A percentile compares a stretch with the other conserved stretches of the same genome.
Evolutionary conservation across 2,329 filamentous ascomycete genomes (phyloP).

Genomic region (Elsinoe ampelina): DNA sequence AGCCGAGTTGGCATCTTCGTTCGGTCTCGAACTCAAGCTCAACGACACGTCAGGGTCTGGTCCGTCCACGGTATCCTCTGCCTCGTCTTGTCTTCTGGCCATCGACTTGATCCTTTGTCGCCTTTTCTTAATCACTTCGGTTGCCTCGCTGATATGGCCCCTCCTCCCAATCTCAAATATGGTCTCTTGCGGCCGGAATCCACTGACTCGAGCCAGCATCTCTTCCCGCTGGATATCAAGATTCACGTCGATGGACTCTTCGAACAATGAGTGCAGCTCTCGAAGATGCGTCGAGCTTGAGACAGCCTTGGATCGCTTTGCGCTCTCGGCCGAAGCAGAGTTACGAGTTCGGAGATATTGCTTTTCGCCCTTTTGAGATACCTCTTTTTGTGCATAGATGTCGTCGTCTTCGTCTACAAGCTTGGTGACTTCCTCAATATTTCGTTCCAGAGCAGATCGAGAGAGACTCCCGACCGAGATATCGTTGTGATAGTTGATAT

Average conservation of each 20-base stretch:
- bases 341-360: slow-evolving; percentile 86
- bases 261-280: slow-evolving; percentile 71
- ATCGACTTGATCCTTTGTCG: slow-evolving; percentile 53
- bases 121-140: slow-evolving; percentile 65
- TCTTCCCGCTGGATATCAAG: slow-evolving; percentile 65
- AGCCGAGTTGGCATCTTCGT: slow-evolving; percentile 31
- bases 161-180: slow-evolving; percentile 88
- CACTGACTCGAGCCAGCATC: slow-evolving; percentile 82
- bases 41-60: slow-evolving; percentile 29
- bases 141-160: slow-evolving; percentile 58
- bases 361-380: slow-evolving; percentile 82
- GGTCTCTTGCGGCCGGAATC: slow-evolving; percentile 82
- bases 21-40: slow-evolving; percentile 33
- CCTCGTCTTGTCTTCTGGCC: slow-evolving; percentile 16
- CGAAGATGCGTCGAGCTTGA: slow-evolving; percentile 61
- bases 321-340: slow-evolving; percentile 81
- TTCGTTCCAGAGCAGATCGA: slow-evolving; percentile 62
- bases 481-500: slow-evolving; percentile 67
- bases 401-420: slow-evolving; percentile 67
- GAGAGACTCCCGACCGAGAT: slow-evolving; percentile 71
- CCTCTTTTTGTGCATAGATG: slow-evolving; percentile 57
- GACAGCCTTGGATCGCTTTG: slow-evolving; percentile 73
- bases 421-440: slow-evolving; percentile 76
- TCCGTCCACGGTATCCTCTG: slow-evolving; percentile 21
- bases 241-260: slow-evolving; percentile 49